A percentile compares a stretch with the other conserved stretches of the same genome.
These are phyloP conservation scores for Epichloe baconii DNA, from an alignment of 2,329 filamentous ascomycete genomes.

Conservation along the genomic window DNA sequence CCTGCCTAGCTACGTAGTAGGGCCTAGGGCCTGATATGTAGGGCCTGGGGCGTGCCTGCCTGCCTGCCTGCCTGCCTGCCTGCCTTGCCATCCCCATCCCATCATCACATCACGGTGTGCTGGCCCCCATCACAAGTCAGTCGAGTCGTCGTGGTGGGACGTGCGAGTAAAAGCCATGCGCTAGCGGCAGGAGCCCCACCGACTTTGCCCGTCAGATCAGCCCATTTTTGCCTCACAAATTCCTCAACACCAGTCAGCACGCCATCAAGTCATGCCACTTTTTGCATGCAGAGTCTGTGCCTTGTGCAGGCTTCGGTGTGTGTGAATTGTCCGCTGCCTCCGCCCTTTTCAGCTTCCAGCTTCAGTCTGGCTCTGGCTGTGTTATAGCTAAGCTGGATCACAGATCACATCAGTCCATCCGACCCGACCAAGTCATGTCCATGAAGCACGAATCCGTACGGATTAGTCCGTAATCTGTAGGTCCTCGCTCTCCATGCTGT, in stretches of 20 bases:
- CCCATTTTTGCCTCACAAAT: slow-evolving; percentile 23
- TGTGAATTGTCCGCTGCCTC: neutral
- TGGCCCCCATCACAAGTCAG: too few relatives aligned
- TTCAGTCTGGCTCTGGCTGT: neutral
- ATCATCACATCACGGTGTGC: too few relatives aligned
- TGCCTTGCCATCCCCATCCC: too few relatives aligned
- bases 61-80: too few relatives aligned
- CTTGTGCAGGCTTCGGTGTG: neutral
- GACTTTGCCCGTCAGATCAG: slow-evolving; percentile 16
- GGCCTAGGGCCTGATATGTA: too few relatives aligned
- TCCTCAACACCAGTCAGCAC: slow-evolving; percentile 15
- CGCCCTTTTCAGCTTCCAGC: slow-evolving; percentile 2
- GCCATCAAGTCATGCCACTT: slow-evolving; percentile 25
- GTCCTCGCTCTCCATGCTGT: neutral
- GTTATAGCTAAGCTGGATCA: neutral
- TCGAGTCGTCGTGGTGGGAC: neutral
- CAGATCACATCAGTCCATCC: neutral
- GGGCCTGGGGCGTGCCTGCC: too few relatives aligned
- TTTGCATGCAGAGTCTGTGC: slow-evolving; percentile 8
- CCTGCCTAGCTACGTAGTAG: too few relatives aligned
- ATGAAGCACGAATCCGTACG: too few relatives aligned
- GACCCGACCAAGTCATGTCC: neutral
- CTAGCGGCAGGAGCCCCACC: slow-evolving; percentile 5
- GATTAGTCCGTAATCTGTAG: neutral
- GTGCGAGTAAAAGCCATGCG: neutral